Percentiles rank a stretch among this genome's conserved stretches.
phyloP scores from a whole-genome alignment of 2,329 filamentous ascomycete genomes.

The Lasiodiplodia theobromae region DNA sequence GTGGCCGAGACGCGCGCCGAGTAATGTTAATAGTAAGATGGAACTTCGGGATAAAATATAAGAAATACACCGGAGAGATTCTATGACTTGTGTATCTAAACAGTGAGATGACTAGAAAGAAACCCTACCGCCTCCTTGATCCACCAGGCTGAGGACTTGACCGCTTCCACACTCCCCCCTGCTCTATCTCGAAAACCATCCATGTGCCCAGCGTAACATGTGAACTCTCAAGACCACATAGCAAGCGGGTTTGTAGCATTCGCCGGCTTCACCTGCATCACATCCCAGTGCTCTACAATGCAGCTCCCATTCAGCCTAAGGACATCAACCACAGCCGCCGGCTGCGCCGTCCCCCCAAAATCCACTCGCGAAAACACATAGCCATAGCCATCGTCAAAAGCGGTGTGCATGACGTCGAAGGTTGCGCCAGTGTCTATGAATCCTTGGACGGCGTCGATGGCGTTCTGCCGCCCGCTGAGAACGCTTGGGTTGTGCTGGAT shows the following conservation, averaged over 20 bases:
- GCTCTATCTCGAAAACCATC: too few species aligned
- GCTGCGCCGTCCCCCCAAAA: not conserved
- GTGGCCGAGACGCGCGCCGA: too few species aligned
- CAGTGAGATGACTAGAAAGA: too few species aligned
- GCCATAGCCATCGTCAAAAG: not conserved
- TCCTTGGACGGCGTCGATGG: not conserved
- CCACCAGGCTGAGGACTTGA: too few species aligned
- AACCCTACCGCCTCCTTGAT: too few species aligned
- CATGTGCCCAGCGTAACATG: too few species aligned
- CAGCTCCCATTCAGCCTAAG: not conserved
- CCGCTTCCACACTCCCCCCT: too few species aligned
- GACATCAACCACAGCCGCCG: not conserved
- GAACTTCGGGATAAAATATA: too few species aligned
- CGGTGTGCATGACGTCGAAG: not conserved
- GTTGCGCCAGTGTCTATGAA: too few species aligned
- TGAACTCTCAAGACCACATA: not conserved
- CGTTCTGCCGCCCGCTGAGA: not conserved
- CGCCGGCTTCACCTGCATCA: not conserved
- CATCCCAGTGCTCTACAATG: not conserved
- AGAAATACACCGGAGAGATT: too few species aligned
- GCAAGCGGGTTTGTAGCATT: constrained; percentile 5
- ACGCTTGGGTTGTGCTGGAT: not conserved
- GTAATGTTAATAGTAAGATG: too few species aligned
- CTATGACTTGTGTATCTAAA: too few species aligned
- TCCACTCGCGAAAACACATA: not conserved